Evolutionary conservation across 2,329 filamentous ascomycete genomes (phyloP), one percentile per base, ranked within the genome.

Genomic region (Neofusicoccum kwambonambiense): DNA sequence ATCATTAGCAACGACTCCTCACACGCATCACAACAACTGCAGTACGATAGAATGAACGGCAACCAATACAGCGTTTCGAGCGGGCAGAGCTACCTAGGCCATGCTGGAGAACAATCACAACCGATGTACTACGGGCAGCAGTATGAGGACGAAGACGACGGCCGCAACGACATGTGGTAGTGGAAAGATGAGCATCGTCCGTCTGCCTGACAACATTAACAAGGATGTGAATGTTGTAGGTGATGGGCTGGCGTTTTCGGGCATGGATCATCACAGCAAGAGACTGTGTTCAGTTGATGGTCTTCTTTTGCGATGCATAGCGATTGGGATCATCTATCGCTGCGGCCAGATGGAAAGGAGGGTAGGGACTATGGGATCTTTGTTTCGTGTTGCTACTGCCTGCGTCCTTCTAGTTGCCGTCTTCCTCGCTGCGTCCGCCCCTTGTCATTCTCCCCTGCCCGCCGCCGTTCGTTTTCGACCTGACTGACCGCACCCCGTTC

Each of bases 91-190:
- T 78, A 78, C 62, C 66, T 78, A 17, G 76, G 76, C 35, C 66
- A 70, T 19, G 9, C 62, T 60, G 68, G 49, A 70, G 37, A 37
- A 22, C 63, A 65, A 15, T 11, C 45, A 12, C 66, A 72, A 49
- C 68, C 70, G 17, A 62, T 69, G 11, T 73, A 74, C 45, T 69
- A 72, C 34, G 70, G 68, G 12, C 65, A 61, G 31, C 41, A 58
- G 44, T 70, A 73, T 9, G 57, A 62, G 19, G 57, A 65, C 4
- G 63, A 65, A 6, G 63, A 65, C 69, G 73, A 69, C 35, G 70
- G 73, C 62, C 73, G 76, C 39, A 74, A 77, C 56, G 75, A 78
- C 13, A 78, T 78, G 76, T 78, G 76, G 76, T 78, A 67, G 56
- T 39, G 12, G 41, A 27, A 37, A 27, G 15, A 52, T 49, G 50